Base-by-base conservation (phyloP, 768 basidiomycete genomes). In the Rubroboletus pulcherrimus region DNA sequence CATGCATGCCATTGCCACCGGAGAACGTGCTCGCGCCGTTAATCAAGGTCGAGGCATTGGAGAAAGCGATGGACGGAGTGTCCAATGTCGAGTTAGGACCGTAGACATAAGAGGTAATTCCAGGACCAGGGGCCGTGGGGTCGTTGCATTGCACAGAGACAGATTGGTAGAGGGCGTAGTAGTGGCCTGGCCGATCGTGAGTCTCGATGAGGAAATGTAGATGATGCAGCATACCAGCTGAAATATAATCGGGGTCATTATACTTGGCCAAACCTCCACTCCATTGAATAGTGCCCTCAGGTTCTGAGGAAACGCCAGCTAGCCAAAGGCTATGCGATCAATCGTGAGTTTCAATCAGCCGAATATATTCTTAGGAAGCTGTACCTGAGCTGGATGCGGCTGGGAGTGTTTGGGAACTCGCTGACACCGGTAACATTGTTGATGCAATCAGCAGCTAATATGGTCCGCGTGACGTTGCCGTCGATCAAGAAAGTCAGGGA, bases 191-290 rank as follows among this genome's bases (percentile, higher is more conserved):
- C 1, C 2, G 15, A 38, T 39, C 12, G 24, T 63, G 9, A 60
- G 48, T 21, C 15, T 24, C 6, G 10, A 29, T 35, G 14, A 35
- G 31, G n/a, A 10, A 34, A 40, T 1, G 15, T 1, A 19, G 5
- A 26, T 0, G 4, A 54, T 34, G 6, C 4, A 12, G 66, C 71
- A 49, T 69, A 76, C 83, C 87, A 19, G 88, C 84, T 14, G 86
- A 67, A 49, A 71, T 54, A 70, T 91, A 93, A 70, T 93, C 91
- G 33, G 88, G 82, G 67, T 93, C 83, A 19, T 75, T 63, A 86
- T 87, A 94, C 75, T 91, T 74, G 72, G 92, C 90, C 82, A 89
- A 78, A 72, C 84, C 91, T 58, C 89, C 89, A 15, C 84, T 79
- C 91, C 92, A 95, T 53, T 81, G 63, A 34, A 95, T 72, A 8